These are phyloP conservation scores for Arctium minus DNA, from an alignment of 129 eudicot species.

Conservation along the genomic window DNA sequence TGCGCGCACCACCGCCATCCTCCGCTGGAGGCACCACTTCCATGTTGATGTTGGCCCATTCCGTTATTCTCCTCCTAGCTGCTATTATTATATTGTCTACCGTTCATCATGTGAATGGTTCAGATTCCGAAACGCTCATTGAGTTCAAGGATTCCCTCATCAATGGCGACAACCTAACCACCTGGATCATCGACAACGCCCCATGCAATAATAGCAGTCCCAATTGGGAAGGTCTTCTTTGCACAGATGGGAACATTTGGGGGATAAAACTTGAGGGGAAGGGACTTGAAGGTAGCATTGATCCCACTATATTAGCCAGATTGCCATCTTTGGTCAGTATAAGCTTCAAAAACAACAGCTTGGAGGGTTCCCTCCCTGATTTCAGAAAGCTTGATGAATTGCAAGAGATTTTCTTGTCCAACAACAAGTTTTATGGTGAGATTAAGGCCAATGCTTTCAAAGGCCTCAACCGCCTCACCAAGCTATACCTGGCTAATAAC, in stretches of 20 bases:
- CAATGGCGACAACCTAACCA: constrained; percentile 36
- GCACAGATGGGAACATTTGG: constrained; percentile 41
- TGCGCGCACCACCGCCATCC: constrained; percentile 47
- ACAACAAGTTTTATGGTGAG: constrained; percentile 54
- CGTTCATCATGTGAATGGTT: constrained; percentile 5
- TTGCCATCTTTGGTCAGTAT: constrained; percentile 45
- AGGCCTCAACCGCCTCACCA: constrained; percentile 50
- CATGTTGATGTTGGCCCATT: constrained; percentile 11
- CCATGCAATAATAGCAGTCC: constrained; percentile 46
- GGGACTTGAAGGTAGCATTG: constrained; percentile 53
- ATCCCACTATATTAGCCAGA: constrained; percentile 35
- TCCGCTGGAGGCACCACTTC: not conserved
- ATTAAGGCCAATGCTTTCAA: constrained; percentile 41
- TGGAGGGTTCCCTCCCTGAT: constrained; percentile 57
- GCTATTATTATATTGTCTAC: not conserved
- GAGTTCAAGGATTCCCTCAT: constrained; percentile 47
- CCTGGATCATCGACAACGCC: constrained; percentile 33
- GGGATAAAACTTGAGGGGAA: constrained; percentile 65
- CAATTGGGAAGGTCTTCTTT: constrained; percentile 65
- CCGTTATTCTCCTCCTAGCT: constrained; percentile 13
- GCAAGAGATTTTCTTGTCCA: constrained; percentile 41
- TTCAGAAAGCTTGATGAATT: constrained; percentile 29
- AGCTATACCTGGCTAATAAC: constrained; percentile 53
- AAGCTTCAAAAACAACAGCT: constrained; percentile 48
- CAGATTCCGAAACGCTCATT: constrained; percentile 50